Conservation (phyloP, 768 basidiomycete species). For the Leccinellum albellum region DNA sequence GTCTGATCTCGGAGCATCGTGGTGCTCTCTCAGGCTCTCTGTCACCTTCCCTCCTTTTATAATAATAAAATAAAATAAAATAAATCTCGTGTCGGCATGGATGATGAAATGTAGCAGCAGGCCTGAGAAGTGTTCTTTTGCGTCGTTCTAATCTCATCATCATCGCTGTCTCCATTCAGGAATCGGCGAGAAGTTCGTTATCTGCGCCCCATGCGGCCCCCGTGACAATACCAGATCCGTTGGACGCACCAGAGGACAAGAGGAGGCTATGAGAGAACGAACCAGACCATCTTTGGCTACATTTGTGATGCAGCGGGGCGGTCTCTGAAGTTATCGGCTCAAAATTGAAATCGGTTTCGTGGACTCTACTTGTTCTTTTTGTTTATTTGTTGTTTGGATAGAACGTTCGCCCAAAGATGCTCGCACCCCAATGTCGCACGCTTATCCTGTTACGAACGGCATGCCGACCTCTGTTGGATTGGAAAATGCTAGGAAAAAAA, state of each 20-base stretch:
- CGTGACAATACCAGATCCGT: not conserved
- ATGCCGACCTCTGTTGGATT: not conserved
- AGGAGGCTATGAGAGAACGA: conserved; percentile 5
- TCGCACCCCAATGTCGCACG: conserved; percentile 7
- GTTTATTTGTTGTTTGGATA: not conserved
- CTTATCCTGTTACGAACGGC: conserved; percentile 9
- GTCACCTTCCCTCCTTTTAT: not conserved
- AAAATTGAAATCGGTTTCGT: not conserved
- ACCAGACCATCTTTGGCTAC: not conserved
- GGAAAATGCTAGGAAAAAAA: not conserved
- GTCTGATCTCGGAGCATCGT: conserved; percentile 3
- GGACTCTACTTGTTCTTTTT: not conserved
- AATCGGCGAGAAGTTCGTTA: not conserved
- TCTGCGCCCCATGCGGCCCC: not conserved
- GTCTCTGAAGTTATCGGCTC: not conserved
- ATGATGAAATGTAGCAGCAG: not conserved
- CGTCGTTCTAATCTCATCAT: conserved; percentile 15
- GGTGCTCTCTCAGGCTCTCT: not conserved
- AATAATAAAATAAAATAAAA: not conserved
- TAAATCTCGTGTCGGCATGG: not conserved
- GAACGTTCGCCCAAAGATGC: not conserved
- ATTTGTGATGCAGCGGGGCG: not conserved
- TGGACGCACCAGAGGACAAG: not conserved
- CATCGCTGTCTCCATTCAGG: conserved; percentile 2
- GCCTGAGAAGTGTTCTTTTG: not conserved